These are phyloP conservation scores for Magnolia sinica DNA, from an alignment of 164 flowering plant species.

Conservation along the genomic window DNA sequence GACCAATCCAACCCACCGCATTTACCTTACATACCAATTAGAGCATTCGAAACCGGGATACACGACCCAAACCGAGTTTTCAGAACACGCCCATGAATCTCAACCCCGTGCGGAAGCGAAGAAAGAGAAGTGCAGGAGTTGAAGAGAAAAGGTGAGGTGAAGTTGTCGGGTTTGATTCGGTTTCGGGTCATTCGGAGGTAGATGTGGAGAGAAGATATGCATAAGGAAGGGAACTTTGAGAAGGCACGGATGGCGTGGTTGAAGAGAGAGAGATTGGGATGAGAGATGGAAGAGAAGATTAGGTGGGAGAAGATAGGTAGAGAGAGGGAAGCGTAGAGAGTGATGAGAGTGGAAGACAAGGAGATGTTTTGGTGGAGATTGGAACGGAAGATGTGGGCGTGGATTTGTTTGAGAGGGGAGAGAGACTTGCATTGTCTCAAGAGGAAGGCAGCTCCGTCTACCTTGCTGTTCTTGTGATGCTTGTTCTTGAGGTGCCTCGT, in stretches of 20 bases:
- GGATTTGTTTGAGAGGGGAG: conserved; percentile 26
- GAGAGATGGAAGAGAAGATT: conserved; percentile 20
- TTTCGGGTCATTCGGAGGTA: conserved; percentile 22
- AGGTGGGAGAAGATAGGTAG: conserved; percentile 17
- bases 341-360: conserved; percentile 24
- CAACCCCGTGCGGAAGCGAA: conserved; percentile 12
- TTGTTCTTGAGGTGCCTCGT: neutral
- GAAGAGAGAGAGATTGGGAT: conserved; percentile 25
- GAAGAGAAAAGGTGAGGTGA: conserved; percentile 30
- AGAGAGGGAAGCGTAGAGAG: conserved; percentile 24
- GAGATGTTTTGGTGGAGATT: conserved; percentile 33
- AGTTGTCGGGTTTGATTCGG: conserved; percentile 24
- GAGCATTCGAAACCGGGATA: conserved; percentile 24
- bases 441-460: conserved; percentile 20
- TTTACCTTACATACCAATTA: conserved; percentile 35
- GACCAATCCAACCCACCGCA: conserved; percentile 16
- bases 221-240: conserved; percentile 15
- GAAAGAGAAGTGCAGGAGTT: conserved; percentile 25
- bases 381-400: conserved; percentile 25
- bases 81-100: conserved; percentile 22
- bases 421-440: conserved; percentile 21
- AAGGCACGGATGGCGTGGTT: conserved; percentile 22
- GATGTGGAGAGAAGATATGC: conserved; percentile 7
- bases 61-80: conserved; percentile 17
- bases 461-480: conserved; percentile 21